These are phyloP conservation scores for Beauveria sp. DNA, from an alignment of 2,329 filamentous ascomycete genomes.

Conservation along the genomic window DNA sequence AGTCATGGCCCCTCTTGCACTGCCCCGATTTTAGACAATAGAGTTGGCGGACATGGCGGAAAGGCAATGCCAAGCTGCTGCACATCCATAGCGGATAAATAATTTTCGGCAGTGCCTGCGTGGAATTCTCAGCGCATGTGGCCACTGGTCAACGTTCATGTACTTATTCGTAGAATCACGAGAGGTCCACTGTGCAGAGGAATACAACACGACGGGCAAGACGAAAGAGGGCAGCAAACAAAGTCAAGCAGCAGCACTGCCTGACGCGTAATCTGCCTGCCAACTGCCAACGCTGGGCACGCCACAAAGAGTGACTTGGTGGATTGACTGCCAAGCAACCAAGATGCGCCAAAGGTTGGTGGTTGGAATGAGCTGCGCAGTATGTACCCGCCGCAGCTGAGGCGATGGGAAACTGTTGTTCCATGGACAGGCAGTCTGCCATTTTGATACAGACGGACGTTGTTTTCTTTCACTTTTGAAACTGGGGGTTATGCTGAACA, in stretches of 20 bases:
- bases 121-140: too few species aligned
- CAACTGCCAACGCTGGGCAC: neutral
- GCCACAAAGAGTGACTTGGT: neutral
- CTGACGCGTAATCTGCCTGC: constrained; percentile 3
- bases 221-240: neutral
- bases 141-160: too few species aligned
- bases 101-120: too few species aligned
- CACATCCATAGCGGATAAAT: too few species aligned
- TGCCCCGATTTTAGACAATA: neutral
- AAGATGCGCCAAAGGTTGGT: neutral
- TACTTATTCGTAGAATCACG: too few species aligned
- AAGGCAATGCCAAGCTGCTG: neutral
- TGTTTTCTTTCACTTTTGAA: neutral
- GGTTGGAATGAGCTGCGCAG: neutral
- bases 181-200: too few species aligned
- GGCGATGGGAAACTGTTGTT: neutral
- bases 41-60: neutral
- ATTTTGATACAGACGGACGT: too few species aligned
- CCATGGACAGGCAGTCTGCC: neutral
- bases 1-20: neutral
- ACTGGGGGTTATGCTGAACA: too few species aligned
- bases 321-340: neutral
- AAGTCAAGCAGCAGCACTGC: neutral
- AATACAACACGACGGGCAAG: too few species aligned
- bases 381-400: neutral